Evolutionary conservation across 768 basidiomycete species (phyloP).

Genomic region (Leccinum subgranulosum): DNA sequence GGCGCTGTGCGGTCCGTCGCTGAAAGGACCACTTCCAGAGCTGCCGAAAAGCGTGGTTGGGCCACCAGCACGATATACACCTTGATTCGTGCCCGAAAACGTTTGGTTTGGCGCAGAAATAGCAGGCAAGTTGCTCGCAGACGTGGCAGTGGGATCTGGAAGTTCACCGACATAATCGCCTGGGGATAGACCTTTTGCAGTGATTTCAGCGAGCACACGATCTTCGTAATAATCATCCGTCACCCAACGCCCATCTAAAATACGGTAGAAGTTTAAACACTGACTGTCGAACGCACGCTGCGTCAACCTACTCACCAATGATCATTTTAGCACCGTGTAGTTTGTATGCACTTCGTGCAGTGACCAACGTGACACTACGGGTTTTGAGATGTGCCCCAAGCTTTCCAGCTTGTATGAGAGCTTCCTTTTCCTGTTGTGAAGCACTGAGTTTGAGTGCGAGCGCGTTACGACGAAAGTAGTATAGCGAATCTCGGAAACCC

Average conservation of each 20-base stretch:
- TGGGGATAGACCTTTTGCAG: slow-evolving; percentile 76
- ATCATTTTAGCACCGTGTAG: slow-evolving; percentile 92
- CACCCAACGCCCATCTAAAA: slow-evolving; percentile 84
- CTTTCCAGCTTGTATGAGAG: slow-evolving; percentile 84
- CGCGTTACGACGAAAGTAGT: slow-evolving; percentile 92
- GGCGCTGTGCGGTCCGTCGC: slow-evolving; percentile 81
- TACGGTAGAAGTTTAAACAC: background rate
- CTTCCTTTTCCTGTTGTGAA: slow-evolving; percentile 87
- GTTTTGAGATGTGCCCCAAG: slow-evolving; percentile 87
- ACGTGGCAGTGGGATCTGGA: slow-evolving; percentile 62
- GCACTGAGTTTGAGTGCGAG: slow-evolving; percentile 90
- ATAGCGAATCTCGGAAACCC: slow-evolving; percentile 95
- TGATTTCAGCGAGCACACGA: slow-evolving; percentile 70
- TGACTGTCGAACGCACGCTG: background rate
- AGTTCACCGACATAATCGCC: slow-evolving; percentile 83
- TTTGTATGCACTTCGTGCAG: slow-evolving; percentile 91
- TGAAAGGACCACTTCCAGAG: slow-evolving; percentile 82
- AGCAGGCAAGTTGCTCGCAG: slow-evolving; percentile 40
- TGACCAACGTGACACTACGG: slow-evolving; percentile 90
- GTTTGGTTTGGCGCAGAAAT: slow-evolving; percentile 26
- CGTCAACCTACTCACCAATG: slow-evolving; percentile 50
- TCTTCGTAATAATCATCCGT: slow-evolving; percentile 96
- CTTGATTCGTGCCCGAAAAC: slow-evolving; percentile 48
- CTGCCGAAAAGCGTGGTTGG: slow-evolving; percentile 91
- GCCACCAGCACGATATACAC: slow-evolving; percentile 87